Evolutionary conservation across 306 rosid species (phyloP), one percentile per base, ranked within the genome.

Genomic region (Quercus gilva): DNA sequence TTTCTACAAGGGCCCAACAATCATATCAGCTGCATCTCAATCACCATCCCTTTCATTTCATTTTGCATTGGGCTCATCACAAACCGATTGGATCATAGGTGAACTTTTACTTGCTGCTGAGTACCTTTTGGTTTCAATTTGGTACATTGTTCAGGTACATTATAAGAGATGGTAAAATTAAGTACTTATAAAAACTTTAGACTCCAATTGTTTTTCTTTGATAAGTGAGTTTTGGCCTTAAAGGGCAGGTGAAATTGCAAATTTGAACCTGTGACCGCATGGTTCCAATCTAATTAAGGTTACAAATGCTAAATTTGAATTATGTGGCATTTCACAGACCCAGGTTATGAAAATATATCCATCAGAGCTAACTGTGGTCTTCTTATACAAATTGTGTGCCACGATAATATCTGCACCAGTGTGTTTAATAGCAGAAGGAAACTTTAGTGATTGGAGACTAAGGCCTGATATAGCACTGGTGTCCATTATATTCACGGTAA

Each of bases 91-190:
- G 94, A 35, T 80, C 67, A 53, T 82, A 28, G 94, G 94, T 29
- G 89, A 90, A 59, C 35, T 80, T 7, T 78, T 90, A 31, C 73
- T 88, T 64, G 78, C 68, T 59, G 58, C 61, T 15, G 79, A 81
- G 45, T 76, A 11, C 79, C 68, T 88, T 26, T 53, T 90, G 5
- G 3, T 51, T 77, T 80, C 94, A 76, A 45, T 59, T 3, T 87
- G 87, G 86, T 84, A 69, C 78, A 90, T 90, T 70, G 33, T 90
- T 76, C 94, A 87, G 88, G 91, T 84, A 60, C 5, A 1, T 35
- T 19, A n/a, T 1, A 33, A 9, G 2, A 41, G 11, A 41, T 41
- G 11, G 11, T 41, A 41, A 8, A 41, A 41, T 41, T 41, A 41
- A 41, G 45, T 41, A 41, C 11, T 41, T 41, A 41, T 1, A 41